Percentiles rank a stretch among this genome's conserved stretches.
phyloP scores from a whole-genome alignment of 345 rosid genomes.

The Iberis pinnata region DNA sequence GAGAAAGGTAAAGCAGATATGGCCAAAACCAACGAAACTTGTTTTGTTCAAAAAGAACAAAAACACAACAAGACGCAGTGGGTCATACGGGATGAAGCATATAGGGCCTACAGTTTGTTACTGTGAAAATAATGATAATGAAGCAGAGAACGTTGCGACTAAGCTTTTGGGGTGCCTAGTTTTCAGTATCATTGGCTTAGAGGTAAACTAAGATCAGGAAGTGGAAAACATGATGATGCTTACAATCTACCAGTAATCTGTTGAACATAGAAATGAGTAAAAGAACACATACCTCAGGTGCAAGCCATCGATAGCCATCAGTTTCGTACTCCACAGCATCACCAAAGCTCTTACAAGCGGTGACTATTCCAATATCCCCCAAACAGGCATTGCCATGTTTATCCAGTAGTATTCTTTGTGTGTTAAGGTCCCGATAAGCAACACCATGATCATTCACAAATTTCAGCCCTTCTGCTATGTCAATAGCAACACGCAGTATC shows the following conservation, averaged over 20 bases:
- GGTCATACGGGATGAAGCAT: slow-evolving; percentile 18
- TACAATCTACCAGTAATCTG: background rate
- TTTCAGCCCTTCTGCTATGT: slow-evolving; percentile 75
- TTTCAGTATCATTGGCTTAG: slow-evolving; percentile 14
- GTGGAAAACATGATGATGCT: background rate
- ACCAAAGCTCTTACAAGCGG: slow-evolving; percentile 80
- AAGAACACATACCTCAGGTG: slow-evolving; percentile 77
- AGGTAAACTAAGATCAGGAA: background rate
- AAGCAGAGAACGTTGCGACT: background rate
- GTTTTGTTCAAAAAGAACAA: slow-evolving; percentile 19
- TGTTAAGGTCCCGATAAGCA: slow-evolving; percentile 72
- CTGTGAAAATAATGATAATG: slow-evolving; percentile 4
- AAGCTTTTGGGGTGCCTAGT: slow-evolving; percentile 8
- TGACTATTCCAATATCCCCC: slow-evolving; percentile 78
- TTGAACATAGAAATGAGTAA: slow-evolving; percentile 13
- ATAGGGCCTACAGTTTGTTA: slow-evolving; percentile 5
- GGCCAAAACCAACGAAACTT: slow-evolving; percentile 21
- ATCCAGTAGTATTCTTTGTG: slow-evolving; percentile 69
- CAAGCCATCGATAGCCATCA: slow-evolving; percentile 96
- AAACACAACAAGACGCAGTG: slow-evolving; percentile 11
- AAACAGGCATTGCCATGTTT: slow-evolving; percentile 80
- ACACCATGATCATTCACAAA: slow-evolving; percentile 84
- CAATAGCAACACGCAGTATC: slow-evolving; percentile 59
- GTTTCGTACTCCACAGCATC: slow-evolving; percentile 92
- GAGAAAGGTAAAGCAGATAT: slow-evolving; percentile 14